These are phyloP conservation scores for Euphorbia tirucalli DNA, from an alignment of 345 rosid species.

Conservation along the genomic window DNA sequence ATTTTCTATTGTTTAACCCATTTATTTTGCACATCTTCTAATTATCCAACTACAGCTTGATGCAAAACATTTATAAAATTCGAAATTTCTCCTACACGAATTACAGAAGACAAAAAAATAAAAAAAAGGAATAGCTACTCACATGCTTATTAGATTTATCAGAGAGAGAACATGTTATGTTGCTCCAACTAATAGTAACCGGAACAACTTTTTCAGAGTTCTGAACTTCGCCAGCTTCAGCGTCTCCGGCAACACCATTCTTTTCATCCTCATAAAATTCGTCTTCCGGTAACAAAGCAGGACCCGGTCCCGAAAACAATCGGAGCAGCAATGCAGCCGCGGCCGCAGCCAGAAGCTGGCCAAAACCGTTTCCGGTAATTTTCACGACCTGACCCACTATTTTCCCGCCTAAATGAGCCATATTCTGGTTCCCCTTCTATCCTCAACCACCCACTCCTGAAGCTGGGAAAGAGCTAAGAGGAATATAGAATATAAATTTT, in stretches of 20 bases:
- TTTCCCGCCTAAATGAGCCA: slow-evolving; percentile 75
- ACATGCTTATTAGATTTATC: slow-evolving; percentile 76
- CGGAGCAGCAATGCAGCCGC: slow-evolving; percentile 78
- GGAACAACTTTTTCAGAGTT: slow-evolving; percentile 50
- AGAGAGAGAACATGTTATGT: slow-evolving; percentile 78
- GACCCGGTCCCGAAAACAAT: slow-evolving; percentile 75
- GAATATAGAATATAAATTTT: background rate
- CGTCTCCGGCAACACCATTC: slow-evolving; percentile 14
- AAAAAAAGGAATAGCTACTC: slow-evolving; percentile 18
- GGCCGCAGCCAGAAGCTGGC: slow-evolving; percentile 65
- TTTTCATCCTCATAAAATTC: slow-evolving; percentile 34
- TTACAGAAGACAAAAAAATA: too few relatives aligned
- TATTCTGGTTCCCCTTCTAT: slow-evolving; percentile 7
- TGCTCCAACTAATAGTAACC: slow-evolving; percentile 76
- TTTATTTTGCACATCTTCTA: slow-evolving; percentile 10
- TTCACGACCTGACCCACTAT: slow-evolving; percentile 51
- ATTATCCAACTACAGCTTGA: slow-evolving; percentile 14
- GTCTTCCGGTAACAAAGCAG: slow-evolving; percentile 55
- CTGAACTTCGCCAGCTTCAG: slow-evolving; percentile 33
- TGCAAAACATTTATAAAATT: background rate
- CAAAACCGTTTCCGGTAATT: slow-evolving; percentile 68
- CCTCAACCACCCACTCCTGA: background rate
- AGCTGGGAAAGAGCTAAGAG: background rate
- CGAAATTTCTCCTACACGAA: background rate
- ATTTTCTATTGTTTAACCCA: background rate